Base-by-base conservation (phyloP, 305 asterid species). In the Fraxinus baroniana region DNA sequence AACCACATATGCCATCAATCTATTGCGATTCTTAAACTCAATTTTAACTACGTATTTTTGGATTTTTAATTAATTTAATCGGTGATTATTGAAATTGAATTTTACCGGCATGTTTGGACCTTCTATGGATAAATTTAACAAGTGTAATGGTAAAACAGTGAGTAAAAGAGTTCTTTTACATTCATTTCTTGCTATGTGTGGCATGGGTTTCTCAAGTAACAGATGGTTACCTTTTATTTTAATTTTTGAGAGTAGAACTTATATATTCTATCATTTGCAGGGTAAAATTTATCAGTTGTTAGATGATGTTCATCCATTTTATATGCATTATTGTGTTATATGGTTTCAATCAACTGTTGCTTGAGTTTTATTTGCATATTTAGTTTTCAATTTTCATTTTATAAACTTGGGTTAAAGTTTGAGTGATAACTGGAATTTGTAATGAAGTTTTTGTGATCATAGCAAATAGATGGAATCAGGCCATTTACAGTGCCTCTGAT, bases 401-500 rank as follows among this genome's bases (percentile, higher is more conserved):
- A 74, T 52, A 37, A 66, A 52, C 35, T 18, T 73, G n/a, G 15
- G 36, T 15, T 64, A 20, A 57, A 60, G 20, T 90, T 20, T 17
- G 71, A 60, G 81, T 22, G 81, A 24, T 64, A 39, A 57, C 66
- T 64, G 80, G 77, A 77, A 70, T 18, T 18, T 32, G 80, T 81
- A 55, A 82, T 79, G 71, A 78, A 73, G 9, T 60, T 33, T 36
- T 77, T 88, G 79, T 82, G 81, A 73, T 79, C 87, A 89, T 86
- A 94, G 97, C 87, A 88, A 91, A 33, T 80, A 81, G 98, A 94
- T 90, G 98, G 98, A 85, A 94, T 94, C 71, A 91, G 97, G 84
- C 97, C 98, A 33, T 93, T 94, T 81, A 93, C 97, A 26, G 91
- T 94, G 99, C 97, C 99, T 76, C 88, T 96, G 78, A 96, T 96